Evolutionary conservation across 805 yeast genomes (phyloP).

Genomic region (Pichia nanzhaoensis): DNA sequence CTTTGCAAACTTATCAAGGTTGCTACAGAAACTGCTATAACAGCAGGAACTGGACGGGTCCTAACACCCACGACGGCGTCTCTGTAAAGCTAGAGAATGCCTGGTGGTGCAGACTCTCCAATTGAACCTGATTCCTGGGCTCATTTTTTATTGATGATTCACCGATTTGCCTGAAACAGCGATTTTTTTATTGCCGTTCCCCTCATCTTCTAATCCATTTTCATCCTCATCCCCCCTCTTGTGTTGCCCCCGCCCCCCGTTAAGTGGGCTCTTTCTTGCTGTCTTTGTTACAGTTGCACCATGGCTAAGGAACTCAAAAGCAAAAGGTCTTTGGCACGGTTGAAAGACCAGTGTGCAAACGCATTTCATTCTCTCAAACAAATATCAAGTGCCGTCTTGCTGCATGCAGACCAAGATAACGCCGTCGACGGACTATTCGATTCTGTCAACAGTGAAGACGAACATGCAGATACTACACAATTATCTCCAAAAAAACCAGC

Average conservation of each 20-base stretch:
- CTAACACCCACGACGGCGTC: slow-evolving; percentile 63
- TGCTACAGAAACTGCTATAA: slow-evolving; percentile 60
- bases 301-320: slow-evolving; percentile 3
- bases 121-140: background rate
- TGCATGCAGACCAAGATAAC: slow-evolving; percentile 2
- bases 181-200: too few species aligned
- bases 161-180: too few species aligned
- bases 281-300: background rate
- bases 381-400: slow-evolving; percentile 8
- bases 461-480: background rate
- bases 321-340: slow-evolving; percentile 3
- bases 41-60: slow-evolving; percentile 62
- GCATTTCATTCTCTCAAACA: slow-evolving; percentile 9
- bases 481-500: too few species aligned
- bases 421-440: slow-evolving; percentile 6
- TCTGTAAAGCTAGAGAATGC: slow-evolving; percentile 58
- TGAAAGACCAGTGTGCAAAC: slow-evolving; percentile 1
- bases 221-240: background rate
- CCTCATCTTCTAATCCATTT: too few species aligned
- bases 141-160: too few species aligned
- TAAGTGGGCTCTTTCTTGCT: background rate
- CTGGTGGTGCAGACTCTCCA: slow-evolving; percentile 34
- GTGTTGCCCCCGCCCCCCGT: background rate
- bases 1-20: slow-evolving; percentile 58
- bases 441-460: slow-evolving; percentile 2